These are phyloP conservation scores for Taphrina wiesneri DNA, from an alignment of 1,139 yeast species.

Conservation along the genomic window DNA sequence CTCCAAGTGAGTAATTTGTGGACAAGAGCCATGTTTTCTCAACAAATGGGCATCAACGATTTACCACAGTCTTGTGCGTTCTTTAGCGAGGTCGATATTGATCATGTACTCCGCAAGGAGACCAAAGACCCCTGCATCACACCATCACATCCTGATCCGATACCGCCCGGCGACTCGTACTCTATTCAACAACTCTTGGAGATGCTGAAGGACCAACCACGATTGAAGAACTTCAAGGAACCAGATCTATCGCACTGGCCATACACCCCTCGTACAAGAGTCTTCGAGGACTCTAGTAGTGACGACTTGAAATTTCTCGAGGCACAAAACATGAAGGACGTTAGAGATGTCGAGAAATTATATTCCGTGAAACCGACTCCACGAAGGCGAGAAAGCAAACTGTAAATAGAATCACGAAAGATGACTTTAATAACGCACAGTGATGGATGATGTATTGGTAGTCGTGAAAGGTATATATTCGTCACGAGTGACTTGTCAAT, in stretches of 20 bases:
- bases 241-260: not conserved
- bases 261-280: constrained; percentile 1
- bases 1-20: constrained; percentile 87
- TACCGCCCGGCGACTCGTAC: constrained; percentile 76
- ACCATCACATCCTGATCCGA: constrained; percentile 74
- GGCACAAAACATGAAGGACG: constrained; percentile 15
- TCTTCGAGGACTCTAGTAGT: not conserved
- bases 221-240: not conserved
- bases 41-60: constrained; percentile 83
- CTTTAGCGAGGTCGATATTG: constrained; percentile 91
- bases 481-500: too few relatives aligned
- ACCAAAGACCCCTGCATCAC: constrained; percentile 86
- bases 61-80: constrained; percentile 95
- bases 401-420: not conserved
- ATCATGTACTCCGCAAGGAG: constrained; percentile 82
- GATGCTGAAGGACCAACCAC: constrained; percentile 7
- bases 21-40: constrained; percentile 96
- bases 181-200: constrained; percentile 51
- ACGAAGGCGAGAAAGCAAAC: not conserved
- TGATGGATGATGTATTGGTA: too few relatives aligned
- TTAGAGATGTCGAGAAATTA: constrained; percentile 3
- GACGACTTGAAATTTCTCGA: constrained; percentile 4
- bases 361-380: not conserved
- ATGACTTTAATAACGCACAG: too few relatives aligned
- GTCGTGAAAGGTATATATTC: too few relatives aligned